Conservation (phyloP, 2,329 filamentous ascomycete genomes). For the Claviceps africana region DNA sequence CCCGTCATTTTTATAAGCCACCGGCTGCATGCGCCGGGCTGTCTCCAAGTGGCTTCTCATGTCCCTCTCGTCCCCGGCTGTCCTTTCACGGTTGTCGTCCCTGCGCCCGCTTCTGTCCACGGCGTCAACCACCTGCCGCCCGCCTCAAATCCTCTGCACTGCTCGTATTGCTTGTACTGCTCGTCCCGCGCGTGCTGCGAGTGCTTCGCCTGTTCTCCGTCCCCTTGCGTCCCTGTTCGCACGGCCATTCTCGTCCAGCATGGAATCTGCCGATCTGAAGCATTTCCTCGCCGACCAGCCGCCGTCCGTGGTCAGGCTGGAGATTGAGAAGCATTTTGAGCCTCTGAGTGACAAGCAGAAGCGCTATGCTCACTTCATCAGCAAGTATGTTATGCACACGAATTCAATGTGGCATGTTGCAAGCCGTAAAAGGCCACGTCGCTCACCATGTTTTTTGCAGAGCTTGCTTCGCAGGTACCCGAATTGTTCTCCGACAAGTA, state of each 20-base stretch:
- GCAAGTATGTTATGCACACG: constrained; percentile 41
- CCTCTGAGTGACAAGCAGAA: constrained; percentile 62
- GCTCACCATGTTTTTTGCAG: constrained; percentile 25
- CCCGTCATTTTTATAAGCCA: not conserved
- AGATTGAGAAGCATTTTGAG: constrained; percentile 88
- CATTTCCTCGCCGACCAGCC: constrained; percentile 88
- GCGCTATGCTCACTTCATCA: constrained; percentile 83
- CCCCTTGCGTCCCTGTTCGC: not conserved
- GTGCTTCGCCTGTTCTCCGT: not conserved
- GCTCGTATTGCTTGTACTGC: too few relatives aligned
- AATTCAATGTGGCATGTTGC: not conserved
- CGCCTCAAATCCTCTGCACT: constrained; percentile 6
- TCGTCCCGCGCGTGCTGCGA: not conserved
- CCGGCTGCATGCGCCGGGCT: constrained; percentile 3
- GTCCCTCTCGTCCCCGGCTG: constrained; percentile 21
- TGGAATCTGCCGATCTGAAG: constrained; percentile 46
- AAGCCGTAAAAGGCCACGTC: not conserved
- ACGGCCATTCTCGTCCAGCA: constrained; percentile 21
- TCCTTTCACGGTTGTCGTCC: constrained; percentile 22
- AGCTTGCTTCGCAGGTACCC: constrained; percentile 61
- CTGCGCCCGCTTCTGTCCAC: constrained; percentile 17
- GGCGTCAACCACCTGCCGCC: constrained; percentile 10
- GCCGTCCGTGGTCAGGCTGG: constrained; percentile 72
- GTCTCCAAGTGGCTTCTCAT: constrained; percentile 12
- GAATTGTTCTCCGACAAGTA: constrained; percentile 67